Percentiles rank a stretch among this genome's conserved stretches.
These are phyloP conservation scores for Botrytis fragariae DNA, from an alignment of 2,329 filamentous ascomycete genomes.

Conservation along the genomic window DNA sequence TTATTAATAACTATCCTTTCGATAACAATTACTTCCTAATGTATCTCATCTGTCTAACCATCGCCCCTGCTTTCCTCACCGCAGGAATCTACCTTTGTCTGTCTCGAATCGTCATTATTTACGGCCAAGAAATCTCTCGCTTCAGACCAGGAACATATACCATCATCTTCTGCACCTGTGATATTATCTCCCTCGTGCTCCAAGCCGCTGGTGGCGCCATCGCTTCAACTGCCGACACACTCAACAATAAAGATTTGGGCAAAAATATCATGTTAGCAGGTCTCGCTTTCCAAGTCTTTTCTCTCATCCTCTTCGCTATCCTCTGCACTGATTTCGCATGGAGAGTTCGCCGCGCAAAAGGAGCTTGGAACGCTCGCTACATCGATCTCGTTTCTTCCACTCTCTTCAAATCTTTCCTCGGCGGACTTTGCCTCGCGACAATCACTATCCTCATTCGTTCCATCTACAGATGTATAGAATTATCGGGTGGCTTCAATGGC, in stretches of 20 bases:
- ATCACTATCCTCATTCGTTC: constrained; percentile 56
- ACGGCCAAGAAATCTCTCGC: constrained; percentile 49
- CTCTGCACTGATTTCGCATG: constrained; percentile 26
- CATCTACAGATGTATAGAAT: constrained; percentile 57
- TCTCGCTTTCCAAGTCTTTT: constrained; percentile 42
- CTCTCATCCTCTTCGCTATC: constrained; percentile 36
- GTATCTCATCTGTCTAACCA: constrained; percentile 54
- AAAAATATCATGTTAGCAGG: constrained; percentile 43
- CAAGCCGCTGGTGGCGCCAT: constrained; percentile 58
- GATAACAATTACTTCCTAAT: constrained; percentile 53
- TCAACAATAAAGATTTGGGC: constrained; percentile 28
- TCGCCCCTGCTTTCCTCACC: constrained; percentile 51
- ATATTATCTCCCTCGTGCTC: constrained; percentile 56
- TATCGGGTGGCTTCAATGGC: constrained; percentile 54
- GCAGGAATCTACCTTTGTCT: constrained; percentile 60
- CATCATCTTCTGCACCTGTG: constrained; percentile 47
- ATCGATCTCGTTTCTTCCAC: constrained; percentile 24
- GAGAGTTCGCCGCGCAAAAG: constrained; percentile 21
- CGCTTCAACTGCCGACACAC: constrained; percentile 46
- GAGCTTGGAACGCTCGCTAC: constrained; percentile 27
- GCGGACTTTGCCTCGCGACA: constrained; percentile 48
- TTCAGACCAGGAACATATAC: constrained; percentile 52
- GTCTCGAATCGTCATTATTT: constrained; percentile 44
- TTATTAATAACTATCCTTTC: constrained; percentile 55
- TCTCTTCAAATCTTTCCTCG: constrained; percentile 47